These are phyloP conservation scores for Corinectria fuckeliana DNA, from an alignment of 2,329 filamentous ascomycete species.

Conservation along the genomic window DNA sequence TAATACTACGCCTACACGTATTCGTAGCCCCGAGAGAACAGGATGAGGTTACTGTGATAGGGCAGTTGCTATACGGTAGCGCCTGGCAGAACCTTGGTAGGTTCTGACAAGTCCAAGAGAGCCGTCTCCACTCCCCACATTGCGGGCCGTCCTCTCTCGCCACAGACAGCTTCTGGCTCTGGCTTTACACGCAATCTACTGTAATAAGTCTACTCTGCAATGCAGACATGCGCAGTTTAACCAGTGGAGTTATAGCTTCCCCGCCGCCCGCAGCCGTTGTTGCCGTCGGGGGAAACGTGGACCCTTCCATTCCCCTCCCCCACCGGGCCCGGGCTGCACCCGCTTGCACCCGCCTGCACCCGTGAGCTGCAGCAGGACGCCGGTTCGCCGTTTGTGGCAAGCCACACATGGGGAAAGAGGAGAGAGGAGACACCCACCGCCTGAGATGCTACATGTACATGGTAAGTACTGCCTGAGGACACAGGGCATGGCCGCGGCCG, in stretches of 20 bases:
- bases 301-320: background rate
- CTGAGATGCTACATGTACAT: background rate
- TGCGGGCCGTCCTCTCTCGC: background rate
- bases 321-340: background rate
- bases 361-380: background rate
- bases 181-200: no score
- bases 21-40: background rate
- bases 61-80: constrained; percentile 3
- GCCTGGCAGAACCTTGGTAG: background rate
- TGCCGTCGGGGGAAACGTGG: constrained; percentile 21
- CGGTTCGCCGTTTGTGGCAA: constrained; percentile 1
- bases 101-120: constrained; percentile 12
- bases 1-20: background rate
- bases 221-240: no score
- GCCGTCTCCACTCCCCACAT: constrained; percentile 2
- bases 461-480: background rate
- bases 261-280: constrained; percentile 14
- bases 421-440: background rate
- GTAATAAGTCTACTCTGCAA: no score
- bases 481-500: background rate
- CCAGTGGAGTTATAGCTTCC: constrained; percentile 4
- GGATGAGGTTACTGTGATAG: background rate
- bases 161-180: background rate
- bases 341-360: constrained; percentile 4
- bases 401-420: constrained; percentile 4